These are phyloP conservation scores for Chrysanthemum seticuspe DNA, from an alignment of 129 eudicot species.

Conservation along the genomic window DNA sequence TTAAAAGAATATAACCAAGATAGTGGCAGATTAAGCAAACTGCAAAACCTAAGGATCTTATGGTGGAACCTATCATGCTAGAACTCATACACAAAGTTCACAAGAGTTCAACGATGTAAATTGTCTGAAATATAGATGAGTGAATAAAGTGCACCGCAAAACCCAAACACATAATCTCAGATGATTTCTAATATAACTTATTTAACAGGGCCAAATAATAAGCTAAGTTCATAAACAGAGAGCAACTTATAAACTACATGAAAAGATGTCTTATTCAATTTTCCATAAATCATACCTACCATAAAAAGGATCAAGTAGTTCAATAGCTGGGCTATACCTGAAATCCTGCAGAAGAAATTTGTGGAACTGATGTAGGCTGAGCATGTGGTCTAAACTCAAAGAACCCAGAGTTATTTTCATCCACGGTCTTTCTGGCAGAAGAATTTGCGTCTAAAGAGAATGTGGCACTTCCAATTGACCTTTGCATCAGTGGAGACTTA, in stretches of 20 bases:
- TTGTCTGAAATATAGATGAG: constrained; percentile 4
- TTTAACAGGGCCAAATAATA: background rate
- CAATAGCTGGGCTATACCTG: constrained; percentile 43
- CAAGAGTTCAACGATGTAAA: background rate
- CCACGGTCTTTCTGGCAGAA: constrained; percentile 35
- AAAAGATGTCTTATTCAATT: background rate
- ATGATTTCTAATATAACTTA: background rate
- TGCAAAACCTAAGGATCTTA: constrained; percentile 6
- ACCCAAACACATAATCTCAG: constrained; percentile 1
- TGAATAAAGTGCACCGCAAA: background rate
- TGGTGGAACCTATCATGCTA: constrained; percentile 2
- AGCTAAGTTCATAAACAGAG: constrained; percentile 13
- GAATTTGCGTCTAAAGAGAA: constrained; percentile 41
- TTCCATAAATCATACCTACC: background rate
- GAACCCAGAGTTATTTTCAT: constrained; percentile 49
- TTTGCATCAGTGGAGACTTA: constrained; percentile 68
- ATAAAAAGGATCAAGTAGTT: background rate
- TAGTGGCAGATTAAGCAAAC: background rate
- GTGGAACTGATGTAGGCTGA: constrained; percentile 47
- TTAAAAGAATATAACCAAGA: background rate
- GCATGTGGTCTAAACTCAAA: constrained; percentile 78
- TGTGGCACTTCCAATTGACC: constrained; percentile 42
- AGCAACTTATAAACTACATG: constrained; percentile 12
- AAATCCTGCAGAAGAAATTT: constrained; percentile 48
- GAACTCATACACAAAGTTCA: background rate